Conservation (phyloP, 2,329 filamentous ascomycete species). For the Botryotinia calthae region DNA sequence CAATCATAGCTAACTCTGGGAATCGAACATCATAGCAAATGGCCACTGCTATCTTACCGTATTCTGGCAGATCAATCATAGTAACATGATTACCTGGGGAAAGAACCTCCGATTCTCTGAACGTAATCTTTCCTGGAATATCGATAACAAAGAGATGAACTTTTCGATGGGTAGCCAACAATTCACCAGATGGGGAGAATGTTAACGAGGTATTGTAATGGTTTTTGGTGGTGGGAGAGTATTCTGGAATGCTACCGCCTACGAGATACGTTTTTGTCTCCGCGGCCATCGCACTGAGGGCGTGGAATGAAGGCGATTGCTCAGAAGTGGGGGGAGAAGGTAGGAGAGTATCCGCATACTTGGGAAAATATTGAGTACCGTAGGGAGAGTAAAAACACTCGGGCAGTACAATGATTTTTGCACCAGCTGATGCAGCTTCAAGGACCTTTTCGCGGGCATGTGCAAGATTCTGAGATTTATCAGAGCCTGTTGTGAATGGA, state of each 20-base stretch:
- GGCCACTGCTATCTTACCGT: constrained; percentile 80
- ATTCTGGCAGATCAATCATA: constrained; percentile 80
- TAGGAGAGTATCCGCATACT: constrained; percentile 85
- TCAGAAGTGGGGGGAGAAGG: constrained; percentile 69
- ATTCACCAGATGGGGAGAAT: constrained; percentile 73
- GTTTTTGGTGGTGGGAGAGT: constrained; percentile 58
- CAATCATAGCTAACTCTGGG: constrained; percentile 87
- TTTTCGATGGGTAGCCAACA: constrained; percentile 89
- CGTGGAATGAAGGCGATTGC: constrained; percentile 80
- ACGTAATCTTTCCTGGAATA: constrained; percentile 91
- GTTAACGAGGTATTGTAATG: constrained; percentile 90
- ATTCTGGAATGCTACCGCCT: constrained; percentile 90
- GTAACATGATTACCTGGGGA: constrained; percentile 82
- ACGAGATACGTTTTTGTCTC: constrained; percentile 80
- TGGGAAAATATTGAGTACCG: constrained; percentile 84
- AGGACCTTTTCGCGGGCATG: constrained; percentile 80
- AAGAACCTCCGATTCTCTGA: constrained; percentile 86
- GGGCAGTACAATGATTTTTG: constrained; percentile 84
- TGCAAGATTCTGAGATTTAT: constrained; percentile 81
- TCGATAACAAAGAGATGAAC: constrained; percentile 97
- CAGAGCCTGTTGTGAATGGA: constrained; percentile 51
- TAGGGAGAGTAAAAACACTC: constrained; percentile 99
- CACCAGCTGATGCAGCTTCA: constrained; percentile 72
- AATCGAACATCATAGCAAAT: constrained; percentile 99
- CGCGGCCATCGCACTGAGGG: constrained; percentile 73